Conservation (phyloP, 2,329 filamentous ascomycete species). For the Verticillium longisporum region DNA sequence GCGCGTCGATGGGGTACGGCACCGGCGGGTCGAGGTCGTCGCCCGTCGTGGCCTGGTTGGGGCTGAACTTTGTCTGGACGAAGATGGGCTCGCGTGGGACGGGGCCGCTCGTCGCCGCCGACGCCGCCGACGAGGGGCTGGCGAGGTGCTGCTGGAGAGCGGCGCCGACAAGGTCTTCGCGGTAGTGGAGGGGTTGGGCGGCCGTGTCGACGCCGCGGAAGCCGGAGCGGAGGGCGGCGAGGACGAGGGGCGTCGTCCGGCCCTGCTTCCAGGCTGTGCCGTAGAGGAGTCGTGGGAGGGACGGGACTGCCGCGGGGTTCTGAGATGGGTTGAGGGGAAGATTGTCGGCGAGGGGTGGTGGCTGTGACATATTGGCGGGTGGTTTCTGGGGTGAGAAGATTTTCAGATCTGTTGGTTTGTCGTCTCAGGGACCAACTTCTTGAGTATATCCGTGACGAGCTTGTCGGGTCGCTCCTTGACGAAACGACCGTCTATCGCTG, state of each 20-base stretch:
- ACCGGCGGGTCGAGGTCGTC: conserved; percentile 36
- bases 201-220: conserved; percentile 74
- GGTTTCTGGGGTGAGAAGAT: too few species aligned
- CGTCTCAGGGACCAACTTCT: too few species aligned
- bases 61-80: conserved; percentile 78
- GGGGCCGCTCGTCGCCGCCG: neutral
- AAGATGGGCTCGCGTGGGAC: conserved; percentile 25
- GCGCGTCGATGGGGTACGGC: conserved; percentile 57
- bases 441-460: too few species aligned
- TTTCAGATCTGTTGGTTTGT: too few species aligned
- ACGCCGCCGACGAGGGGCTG: neutral
- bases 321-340: conserved; percentile 1
- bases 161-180: conserved; percentile 62
- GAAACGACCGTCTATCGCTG: too few species aligned
- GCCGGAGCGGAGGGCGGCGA: conserved; percentile 58
- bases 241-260: conserved; percentile 58
- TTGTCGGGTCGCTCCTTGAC: too few species aligned
- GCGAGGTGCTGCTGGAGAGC: conserved; percentile 42
- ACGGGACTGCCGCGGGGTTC: neutral
- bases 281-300: conserved; percentile 56
- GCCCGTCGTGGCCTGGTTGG: conserved; percentile 45
- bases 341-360: neutral
- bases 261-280: conserved; percentile 85
- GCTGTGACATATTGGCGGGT: neutral
- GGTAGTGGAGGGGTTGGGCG: conserved; percentile 71